Evolutionary conservation across 176 grass and related monocot species (phyloP), one percentile per base, ranked within the genome.

Genomic region (Avena sativa): DNA sequence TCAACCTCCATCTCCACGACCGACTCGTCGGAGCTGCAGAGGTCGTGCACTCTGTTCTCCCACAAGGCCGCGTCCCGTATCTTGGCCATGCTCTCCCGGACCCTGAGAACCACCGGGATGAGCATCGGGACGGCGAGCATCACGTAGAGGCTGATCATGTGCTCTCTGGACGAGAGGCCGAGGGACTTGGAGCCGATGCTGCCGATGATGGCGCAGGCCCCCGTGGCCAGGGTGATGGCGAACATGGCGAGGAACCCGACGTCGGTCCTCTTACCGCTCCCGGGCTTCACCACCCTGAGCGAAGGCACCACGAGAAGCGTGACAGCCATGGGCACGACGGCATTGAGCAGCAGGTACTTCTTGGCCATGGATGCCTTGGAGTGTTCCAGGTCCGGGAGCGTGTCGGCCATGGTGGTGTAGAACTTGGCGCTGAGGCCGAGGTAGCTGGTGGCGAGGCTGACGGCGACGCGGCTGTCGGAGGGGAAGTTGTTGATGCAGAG

Each of bases 401-500:
- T 87, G 2, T 88, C 85, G 4, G 87, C 64, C 65, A 99, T 32
- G 50, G 90, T 90, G 9, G 94, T 90, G 89, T 94, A 99, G 60
- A 96, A 48, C 84, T 99, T 96, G 84, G 97, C 97, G 87, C 94
- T 99, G 74, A 99, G 84, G 0, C 94, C 97, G 16, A 99, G 88
- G 85, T 99, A 99, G 88, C 94, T 93, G 7, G 97, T 96, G 65
- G 85, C 95, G 7, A 99, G 55, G 78, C 97, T 93, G 20, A 96
- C 92, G 2, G 87, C 94, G 19, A 94, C 89, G 55, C 97, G 89
- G 90, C 92, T 93, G 61, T 96, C 85, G 8, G 87, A 87, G 32
- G 89, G 44, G 87, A 99, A 99, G 88, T 99, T 99, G 6, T 68
- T 82, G 80, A 99, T 99, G 83, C 89, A 96, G 71, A 96, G 88